phyloP scores from a whole-genome alignment of 768 basidiomycete genomes.

The Hericium erinaceus region DNA sequence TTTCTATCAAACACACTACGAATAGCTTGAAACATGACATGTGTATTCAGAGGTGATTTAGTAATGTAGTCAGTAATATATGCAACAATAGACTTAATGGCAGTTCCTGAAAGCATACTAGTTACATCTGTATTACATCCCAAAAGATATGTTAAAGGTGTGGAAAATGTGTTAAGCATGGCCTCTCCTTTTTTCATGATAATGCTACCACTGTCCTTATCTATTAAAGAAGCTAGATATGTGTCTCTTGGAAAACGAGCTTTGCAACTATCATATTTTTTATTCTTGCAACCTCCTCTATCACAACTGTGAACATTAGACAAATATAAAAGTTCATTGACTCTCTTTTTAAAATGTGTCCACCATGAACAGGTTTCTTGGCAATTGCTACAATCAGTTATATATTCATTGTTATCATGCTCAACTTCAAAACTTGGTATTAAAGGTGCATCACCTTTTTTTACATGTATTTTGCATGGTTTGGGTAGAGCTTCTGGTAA shows the following conservation, averaged over 20 bases:
- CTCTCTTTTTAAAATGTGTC: neutral
- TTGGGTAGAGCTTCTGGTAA: too few species aligned
- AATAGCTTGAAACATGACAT: constrained; percentile 27
- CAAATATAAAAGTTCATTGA: constrained; percentile 5
- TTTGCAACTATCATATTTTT: constrained; percentile 21
- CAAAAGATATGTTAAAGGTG: constrained; percentile 24
- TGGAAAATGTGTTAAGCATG: constrained; percentile 28
- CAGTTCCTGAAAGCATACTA: constrained; percentile 29
- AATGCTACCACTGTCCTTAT: constrained; percentile 19
- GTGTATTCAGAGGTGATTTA: constrained; percentile 30
- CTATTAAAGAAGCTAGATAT: constrained; percentile 19
- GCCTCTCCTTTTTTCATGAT: constrained; percentile 24
- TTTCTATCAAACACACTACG: constrained; percentile 17
- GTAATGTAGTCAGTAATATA: constrained; percentile 38
- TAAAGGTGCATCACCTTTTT: too few species aligned
- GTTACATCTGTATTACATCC: constrained; percentile 32
- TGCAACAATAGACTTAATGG: constrained; percentile 27
- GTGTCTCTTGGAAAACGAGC: constrained; percentile 27
- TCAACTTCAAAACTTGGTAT: too few species aligned
- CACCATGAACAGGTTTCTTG: neutral
- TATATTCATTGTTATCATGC: too few species aligned
- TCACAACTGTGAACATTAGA: constrained; percentile 3
- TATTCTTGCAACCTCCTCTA: constrained; percentile 21
- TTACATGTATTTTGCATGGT: too few species aligned
- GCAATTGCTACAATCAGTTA: neutral